Conservation (phyloP, 805 yeast species). For the Barnettozyma wickerhamii region DNA sequence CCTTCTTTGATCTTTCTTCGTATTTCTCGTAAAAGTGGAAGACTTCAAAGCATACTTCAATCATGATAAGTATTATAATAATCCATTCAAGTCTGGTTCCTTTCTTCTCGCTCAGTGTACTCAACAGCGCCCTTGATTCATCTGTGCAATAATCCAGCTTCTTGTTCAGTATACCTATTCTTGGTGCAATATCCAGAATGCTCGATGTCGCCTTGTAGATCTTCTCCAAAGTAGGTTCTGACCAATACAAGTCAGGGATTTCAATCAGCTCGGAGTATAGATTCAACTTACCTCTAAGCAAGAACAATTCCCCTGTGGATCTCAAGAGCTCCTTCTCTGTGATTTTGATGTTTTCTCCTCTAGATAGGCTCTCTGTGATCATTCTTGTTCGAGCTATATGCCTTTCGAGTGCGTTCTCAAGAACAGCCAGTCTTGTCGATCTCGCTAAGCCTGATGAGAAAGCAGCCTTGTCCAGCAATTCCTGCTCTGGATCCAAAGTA, state of each 20-base stretch:
- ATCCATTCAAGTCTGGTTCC: conserved; percentile 83
- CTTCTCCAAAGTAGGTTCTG: conserved; percentile 78
- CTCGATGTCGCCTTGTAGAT: conserved; percentile 69
- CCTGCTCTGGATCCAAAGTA: conserved; percentile 41
- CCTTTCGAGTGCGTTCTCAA: conserved; percentile 68
- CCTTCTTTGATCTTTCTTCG: conserved; percentile 10
- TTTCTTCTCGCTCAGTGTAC: conserved; percentile 71
- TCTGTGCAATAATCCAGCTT: conserved; percentile 90
- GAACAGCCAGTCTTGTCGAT: conserved; percentile 77
- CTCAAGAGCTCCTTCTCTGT: conserved; percentile 58
- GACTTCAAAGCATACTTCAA: conserved; percentile 80
- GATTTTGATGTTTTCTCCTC: conserved; percentile 50
- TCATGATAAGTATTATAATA: conserved; percentile 74
- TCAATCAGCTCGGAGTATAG: conserved; percentile 85
- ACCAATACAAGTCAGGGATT: conserved; percentile 92
- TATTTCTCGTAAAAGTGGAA: conserved; percentile 66
- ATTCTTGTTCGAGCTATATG: conserved; percentile 59
- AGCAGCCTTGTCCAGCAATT: conserved; percentile 74
- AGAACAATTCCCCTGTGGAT: conserved; percentile 69
- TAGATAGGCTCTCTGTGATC: conserved; percentile 62
- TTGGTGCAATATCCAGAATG: conserved; percentile 67
- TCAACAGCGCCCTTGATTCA: conserved; percentile 73
- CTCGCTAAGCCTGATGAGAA: conserved; percentile 85
- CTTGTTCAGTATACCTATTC: conserved; percentile 76
- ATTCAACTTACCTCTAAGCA: conserved; percentile 78